Conservation (phyloP, 2,329 filamentous ascomycete genomes). For the Scopulariopsis brevicaulis region DNA sequence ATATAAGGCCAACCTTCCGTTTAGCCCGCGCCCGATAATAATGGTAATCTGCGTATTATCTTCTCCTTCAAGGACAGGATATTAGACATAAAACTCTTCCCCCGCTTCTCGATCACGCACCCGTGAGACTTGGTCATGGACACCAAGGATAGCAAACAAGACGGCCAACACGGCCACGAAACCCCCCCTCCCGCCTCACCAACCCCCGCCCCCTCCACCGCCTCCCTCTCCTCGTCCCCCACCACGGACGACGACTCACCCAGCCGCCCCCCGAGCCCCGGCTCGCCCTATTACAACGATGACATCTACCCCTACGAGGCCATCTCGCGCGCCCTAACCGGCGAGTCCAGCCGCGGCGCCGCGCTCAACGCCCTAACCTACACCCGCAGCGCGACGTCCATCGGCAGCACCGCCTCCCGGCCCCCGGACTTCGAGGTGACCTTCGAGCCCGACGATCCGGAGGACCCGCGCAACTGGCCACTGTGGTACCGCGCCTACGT, state of each 20-base stretch:
- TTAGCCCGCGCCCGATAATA: background rate
- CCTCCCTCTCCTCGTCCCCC: background rate
- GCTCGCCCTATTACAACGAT: background rate
- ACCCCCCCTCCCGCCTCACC: background rate
- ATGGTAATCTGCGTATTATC: background rate
- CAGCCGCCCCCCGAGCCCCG: background rate
- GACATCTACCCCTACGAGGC: slow-evolving; percentile 17
- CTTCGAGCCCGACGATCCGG: slow-evolving; percentile 51
- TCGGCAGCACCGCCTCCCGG: slow-evolving; percentile 28
- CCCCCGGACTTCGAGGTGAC: slow-evolving; percentile 60
- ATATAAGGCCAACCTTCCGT: background rate
- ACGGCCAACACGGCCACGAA: background rate
- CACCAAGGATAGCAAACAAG: background rate
- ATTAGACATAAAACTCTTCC: background rate
- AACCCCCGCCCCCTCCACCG: background rate
- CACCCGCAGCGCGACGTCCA: slow-evolving; percentile 27
- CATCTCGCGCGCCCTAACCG: slow-evolving; percentile 19
- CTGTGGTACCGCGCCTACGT: slow-evolving; percentile 32
- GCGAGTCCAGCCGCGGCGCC: slow-evolving; percentile 21
- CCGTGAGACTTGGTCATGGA: background rate
- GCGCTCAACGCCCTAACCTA: slow-evolving; percentile 32
- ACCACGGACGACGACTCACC: background rate
- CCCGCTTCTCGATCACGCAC: background rate
- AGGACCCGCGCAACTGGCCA: slow-evolving; percentile 59
- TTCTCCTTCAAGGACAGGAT: background rate